phyloP scores from a whole-genome alignment of 495 filamentous ascomycete species.

The Hamigera avellanea region DNA sequence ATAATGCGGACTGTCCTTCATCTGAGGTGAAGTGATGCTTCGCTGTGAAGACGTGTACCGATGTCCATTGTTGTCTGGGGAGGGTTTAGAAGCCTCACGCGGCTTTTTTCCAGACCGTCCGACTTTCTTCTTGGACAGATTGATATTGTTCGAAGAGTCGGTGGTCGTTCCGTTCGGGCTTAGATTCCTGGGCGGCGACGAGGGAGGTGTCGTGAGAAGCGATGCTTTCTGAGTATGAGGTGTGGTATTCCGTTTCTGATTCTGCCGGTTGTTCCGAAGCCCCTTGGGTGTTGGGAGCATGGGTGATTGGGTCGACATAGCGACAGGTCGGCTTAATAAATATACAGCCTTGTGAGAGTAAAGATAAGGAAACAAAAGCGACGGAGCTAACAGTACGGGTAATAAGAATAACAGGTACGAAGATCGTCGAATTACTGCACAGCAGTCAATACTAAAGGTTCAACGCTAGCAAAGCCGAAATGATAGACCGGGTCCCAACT shows the following conservation, averaged over 20 bases:
- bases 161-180: conserved; percentile 23
- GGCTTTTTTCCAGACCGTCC: conserved; percentile 27
- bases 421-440: conserved; percentile 21
- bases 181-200: conserved; percentile 28
- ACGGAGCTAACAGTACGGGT: conserved; percentile 4
- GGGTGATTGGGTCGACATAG: conserved; percentile 32
- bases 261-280: conserved; percentile 26
- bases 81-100: conserved; percentile 15
- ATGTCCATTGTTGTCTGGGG: conserved; percentile 18
- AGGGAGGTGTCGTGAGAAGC: conserved; percentile 30
- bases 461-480: conserved; percentile 7
- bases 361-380: conserved; percentile 5
- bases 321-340: conserved; percentile 33
- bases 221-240: conserved; percentile 19
- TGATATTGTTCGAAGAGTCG: conserved; percentile 20
- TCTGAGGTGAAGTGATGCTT: conserved; percentile 31
- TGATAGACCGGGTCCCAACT: background rate
- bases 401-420: conserved; percentile 8
- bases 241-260: conserved; percentile 23
- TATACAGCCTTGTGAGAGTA: conserved; percentile 28
- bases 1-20: conserved; percentile 49
- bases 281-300: conserved; percentile 29
- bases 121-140: conserved; percentile 28
- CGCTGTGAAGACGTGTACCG: conserved; percentile 23
- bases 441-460: conserved; percentile 19